phyloP scores from a whole-genome alignment of 352 stramenopile genomes.

The Thraustotheca clavata region DNA sequence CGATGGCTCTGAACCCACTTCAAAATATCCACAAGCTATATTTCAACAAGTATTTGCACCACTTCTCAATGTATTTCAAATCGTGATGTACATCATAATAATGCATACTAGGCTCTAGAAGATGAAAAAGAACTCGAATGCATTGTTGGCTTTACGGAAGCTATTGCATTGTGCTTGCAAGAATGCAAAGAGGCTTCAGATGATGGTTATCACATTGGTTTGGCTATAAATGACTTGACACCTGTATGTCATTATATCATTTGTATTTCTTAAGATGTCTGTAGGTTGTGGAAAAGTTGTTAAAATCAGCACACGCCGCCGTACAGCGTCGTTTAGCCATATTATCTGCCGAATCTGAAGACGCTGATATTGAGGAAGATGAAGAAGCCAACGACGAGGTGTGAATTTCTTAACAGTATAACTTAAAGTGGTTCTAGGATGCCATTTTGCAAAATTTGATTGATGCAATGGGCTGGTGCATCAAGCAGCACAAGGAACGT shows the following conservation, averaged over 20 bases:
- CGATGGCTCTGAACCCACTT: conserved; percentile 46
- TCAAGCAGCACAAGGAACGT: conserved; percentile 69
- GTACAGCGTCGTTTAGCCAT: conserved; percentile 48
- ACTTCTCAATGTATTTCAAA: conserved; percentile 30
- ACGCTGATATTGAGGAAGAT: conserved; percentile 34
- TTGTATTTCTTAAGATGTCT: background rate
- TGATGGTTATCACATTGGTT: conserved; percentile 55
- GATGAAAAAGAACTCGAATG: conserved; percentile 74
- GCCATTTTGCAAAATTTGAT: conserved; percentile 37
- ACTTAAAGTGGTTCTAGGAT: background rate
- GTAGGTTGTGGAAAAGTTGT: conserved; percentile 54
- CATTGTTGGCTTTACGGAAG: conserved; percentile 63
- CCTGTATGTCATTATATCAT: background rate
- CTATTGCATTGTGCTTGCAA: conserved; percentile 59
- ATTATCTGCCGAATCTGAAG: conserved; percentile 22
- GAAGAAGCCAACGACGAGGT: conserved; percentile 72
- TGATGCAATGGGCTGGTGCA: conserved; percentile 77
- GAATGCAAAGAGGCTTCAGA: conserved; percentile 76
- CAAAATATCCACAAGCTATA: conserved; percentile 70
- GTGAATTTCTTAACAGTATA: background rate
- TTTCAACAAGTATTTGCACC: conserved; percentile 72
- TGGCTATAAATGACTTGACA: conserved; percentile 53
- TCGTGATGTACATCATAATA: background rate
- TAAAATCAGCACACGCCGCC: conserved; percentile 52
- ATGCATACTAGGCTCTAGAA: conserved; percentile 35